phyloP scores from a whole-genome alignment of 2,329 filamentous ascomycete species.

The Tolypocladium ophioglossoides region DNA sequence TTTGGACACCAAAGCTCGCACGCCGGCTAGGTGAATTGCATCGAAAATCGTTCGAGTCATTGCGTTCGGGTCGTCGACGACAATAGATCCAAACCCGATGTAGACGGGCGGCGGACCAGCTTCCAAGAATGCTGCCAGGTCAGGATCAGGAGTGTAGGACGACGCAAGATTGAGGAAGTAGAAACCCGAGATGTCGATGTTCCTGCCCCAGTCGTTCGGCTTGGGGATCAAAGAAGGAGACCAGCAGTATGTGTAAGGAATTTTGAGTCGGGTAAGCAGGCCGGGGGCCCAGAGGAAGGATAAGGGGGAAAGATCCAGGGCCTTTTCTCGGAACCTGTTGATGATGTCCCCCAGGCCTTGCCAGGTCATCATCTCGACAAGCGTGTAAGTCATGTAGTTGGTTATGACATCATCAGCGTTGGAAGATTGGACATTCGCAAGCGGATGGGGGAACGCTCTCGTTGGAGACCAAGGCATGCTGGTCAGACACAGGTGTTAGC shows the following conservation, averaged over 20 bases:
- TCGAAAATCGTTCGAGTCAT: constrained; percentile 65
- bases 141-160: constrained; percentile 53
- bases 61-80: constrained; percentile 63
- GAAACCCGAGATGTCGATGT: constrained; percentile 68
- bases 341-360: constrained; percentile 86
- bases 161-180: constrained; percentile 62
- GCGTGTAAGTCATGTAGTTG: constrained; percentile 73
- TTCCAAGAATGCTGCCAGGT: constrained; percentile 55
- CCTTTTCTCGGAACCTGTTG: constrained; percentile 71
- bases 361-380: constrained; percentile 90
- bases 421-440: constrained; percentile 69
- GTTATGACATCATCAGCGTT: constrained; percentile 68
- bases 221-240: constrained; percentile 67
- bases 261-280: constrained; percentile 60
- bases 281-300: constrained; percentile 76
- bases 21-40: constrained; percentile 53
- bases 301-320: constrained; percentile 65
- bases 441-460: constrained; percentile 72
- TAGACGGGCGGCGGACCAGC: constrained; percentile 65
- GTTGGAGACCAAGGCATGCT: constrained; percentile 91
- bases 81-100: constrained; percentile 76
- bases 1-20: constrained; percentile 74
- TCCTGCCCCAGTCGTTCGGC: constrained; percentile 61
- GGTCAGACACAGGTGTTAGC: constrained; percentile 37
- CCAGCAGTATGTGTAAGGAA: constrained; percentile 92